Evolutionary conservation across 441 rosid species (phyloP).

Genomic region (Biscutella laevigata): DNA sequence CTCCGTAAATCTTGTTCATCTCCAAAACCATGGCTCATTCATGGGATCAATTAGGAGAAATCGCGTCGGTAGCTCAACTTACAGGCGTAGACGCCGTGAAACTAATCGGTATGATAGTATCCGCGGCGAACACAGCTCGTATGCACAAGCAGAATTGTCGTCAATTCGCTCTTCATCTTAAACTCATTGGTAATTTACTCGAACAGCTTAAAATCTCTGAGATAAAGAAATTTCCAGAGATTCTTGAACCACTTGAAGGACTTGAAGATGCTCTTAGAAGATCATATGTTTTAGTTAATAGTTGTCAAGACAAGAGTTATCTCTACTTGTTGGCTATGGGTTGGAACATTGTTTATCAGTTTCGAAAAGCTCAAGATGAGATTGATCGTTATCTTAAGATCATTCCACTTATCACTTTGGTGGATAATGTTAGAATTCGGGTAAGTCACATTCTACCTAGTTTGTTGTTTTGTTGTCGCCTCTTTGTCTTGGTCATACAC

Average conservation of each 20-base stretch:
- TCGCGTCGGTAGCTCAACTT: slow-evolving; percentile 70
- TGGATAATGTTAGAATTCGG: slow-evolving; percentile 80
- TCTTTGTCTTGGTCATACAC: too few species aligned
- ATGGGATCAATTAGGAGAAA: slow-evolving; percentile 77
- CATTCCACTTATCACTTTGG: slow-evolving; percentile 80
- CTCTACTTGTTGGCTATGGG: slow-evolving; percentile 96
- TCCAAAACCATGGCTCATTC: slow-evolving; percentile 42
- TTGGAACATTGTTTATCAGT: slow-evolving; percentile 91
- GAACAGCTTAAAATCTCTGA: slow-evolving; percentile 80
- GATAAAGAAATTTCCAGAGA: slow-evolving; percentile 67
- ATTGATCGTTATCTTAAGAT: slow-evolving; percentile 80
- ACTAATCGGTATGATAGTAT: slow-evolving; percentile 72
- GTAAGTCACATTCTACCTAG: too few species aligned
- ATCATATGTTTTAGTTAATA: slow-evolving; percentile 63
- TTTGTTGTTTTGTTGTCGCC: too few species aligned
- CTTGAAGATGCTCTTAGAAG: slow-evolving; percentile 89
- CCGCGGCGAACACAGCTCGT: slow-evolving; percentile 72
- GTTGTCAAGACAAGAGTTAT: slow-evolving; percentile 83
- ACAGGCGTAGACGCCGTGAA: slow-evolving; percentile 75
- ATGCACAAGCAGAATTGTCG: slow-evolving; percentile 94
- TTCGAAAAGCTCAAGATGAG: slow-evolving; percentile 81
- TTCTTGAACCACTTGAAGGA: slow-evolving; percentile 75
- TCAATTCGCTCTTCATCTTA: slow-evolving; percentile 83
- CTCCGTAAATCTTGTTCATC: too few species aligned
- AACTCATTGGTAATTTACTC: slow-evolving; percentile 77